Evolutionary conservation across 2,329 filamentous ascomycete genomes (phyloP).

Genomic region (Gliomastix tumulicola): DNA sequence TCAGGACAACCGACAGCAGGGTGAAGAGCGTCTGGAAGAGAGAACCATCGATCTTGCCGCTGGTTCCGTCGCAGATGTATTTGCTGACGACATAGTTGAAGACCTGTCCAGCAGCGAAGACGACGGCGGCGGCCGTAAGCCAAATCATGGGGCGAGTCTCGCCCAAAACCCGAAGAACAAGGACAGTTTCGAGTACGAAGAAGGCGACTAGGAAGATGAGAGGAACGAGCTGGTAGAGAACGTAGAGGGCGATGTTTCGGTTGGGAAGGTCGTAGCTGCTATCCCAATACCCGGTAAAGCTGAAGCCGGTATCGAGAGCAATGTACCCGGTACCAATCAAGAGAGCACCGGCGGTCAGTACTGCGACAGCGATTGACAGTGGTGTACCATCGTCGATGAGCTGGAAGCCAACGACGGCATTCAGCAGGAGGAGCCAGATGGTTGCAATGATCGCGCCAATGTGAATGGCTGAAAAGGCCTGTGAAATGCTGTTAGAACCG

Average conservation of each 20-base stretch:
- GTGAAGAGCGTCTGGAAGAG: slow-evolving; percentile 94
- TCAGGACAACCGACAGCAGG: slow-evolving; percentile 68
- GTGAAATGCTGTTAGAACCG: background rate
- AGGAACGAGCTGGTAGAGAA: slow-evolving; percentile 85
- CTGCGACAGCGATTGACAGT: slow-evolving; percentile 69
- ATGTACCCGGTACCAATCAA: slow-evolving; percentile 94
- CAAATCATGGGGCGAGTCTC: slow-evolving; percentile 93
- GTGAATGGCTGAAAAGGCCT: slow-evolving; percentile 87
- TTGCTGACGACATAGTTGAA: slow-evolving; percentile 94
- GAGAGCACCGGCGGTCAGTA: slow-evolving; percentile 61
- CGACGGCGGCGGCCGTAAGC: slow-evolving; percentile 62
- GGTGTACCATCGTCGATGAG: slow-evolving; percentile 88
- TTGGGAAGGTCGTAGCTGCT: slow-evolving; percentile 51
- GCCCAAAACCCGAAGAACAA: slow-evolving; percentile 80
- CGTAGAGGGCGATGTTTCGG: slow-evolving; percentile 80
- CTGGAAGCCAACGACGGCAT: slow-evolving; percentile 88
- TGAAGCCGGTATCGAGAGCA: slow-evolving; percentile 83
- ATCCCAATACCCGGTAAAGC: slow-evolving; percentile 76
- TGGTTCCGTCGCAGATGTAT: slow-evolving; percentile 78
- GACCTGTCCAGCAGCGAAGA: slow-evolving; percentile 88
- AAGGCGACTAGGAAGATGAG: slow-evolving; percentile 84
- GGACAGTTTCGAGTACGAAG: slow-evolving; percentile 73
- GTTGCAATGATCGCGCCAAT: slow-evolving; percentile 84
- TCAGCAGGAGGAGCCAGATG: slow-evolving; percentile 85
- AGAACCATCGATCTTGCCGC: slow-evolving; percentile 84